A percentile compares a stretch with the other conserved stretches of the same genome.
These are phyloP conservation scores for Pseudisothecium myosuroides DNA, from an alignment of 225 moss, liverwort and hornwort genomes.

Conservation along the genomic window DNA sequence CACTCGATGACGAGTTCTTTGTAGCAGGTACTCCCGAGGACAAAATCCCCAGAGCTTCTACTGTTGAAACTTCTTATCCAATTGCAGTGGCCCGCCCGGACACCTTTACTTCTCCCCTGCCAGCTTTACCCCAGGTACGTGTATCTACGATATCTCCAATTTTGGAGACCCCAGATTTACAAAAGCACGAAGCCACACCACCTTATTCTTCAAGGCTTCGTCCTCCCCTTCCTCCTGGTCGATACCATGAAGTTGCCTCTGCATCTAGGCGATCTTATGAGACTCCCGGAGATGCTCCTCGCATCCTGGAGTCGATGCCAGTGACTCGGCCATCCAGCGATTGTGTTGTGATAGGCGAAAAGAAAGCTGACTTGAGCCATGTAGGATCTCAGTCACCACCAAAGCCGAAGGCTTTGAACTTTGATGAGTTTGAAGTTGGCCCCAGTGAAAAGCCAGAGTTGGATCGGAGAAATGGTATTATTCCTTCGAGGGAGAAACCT, in stretches of 20 bases:
- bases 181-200: conserved; percentile 21
- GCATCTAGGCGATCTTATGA: conserved; percentile 8
- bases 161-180: conserved; percentile 30
- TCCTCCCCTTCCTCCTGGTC: conserved; percentile 20
- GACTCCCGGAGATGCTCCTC: conserved; percentile 7
- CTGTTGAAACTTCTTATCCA: neutral
- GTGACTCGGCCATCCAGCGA: conserved; percentile 1
- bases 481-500: neutral
- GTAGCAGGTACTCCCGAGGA: conserved; percentile 51
- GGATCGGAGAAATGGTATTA: neutral
- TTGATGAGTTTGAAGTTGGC: conserved; percentile 12
- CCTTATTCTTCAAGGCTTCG: conserved; percentile 16
- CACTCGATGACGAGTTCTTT: conserved; percentile 18
- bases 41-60: conserved; percentile 30
- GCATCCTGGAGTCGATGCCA: neutral
- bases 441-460: neutral
- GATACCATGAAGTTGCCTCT: conserved; percentile 6
- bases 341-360: conserved; percentile 13
- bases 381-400: conserved; percentile 29
- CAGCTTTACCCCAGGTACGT: neutral
- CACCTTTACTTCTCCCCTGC: conserved; percentile 9
- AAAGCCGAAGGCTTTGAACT: conserved; percentile 39
- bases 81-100: neutral
- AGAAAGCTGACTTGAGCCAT: neutral
- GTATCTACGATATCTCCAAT: conserved; percentile 17